These are phyloP conservation scores for Colletotrichum gigasporum DNA, from an alignment of 2,329 filamentous ascomycete species.

Conservation along the genomic window DNA sequence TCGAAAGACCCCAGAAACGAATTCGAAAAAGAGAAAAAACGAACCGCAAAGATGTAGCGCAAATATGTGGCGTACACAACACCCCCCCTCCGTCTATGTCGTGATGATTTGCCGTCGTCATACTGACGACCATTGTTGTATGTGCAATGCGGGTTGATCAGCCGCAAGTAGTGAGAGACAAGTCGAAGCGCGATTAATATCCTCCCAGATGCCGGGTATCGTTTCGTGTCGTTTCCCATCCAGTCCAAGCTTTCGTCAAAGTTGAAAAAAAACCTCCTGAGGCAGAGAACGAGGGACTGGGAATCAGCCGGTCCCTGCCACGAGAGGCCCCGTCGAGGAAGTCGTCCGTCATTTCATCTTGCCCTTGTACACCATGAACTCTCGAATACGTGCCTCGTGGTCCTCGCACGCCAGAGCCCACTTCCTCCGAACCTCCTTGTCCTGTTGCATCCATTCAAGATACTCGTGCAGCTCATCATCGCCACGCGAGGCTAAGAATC, in stretches of 20 bases:
- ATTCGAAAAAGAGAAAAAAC: slow-evolving; percentile 1
- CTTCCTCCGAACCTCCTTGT: slow-evolving; percentile 67
- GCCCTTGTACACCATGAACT: slow-evolving; percentile 61
- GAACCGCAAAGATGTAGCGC: slow-evolving; percentile 16
- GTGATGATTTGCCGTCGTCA: neutral
- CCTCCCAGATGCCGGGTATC: slow-evolving; percentile 29
- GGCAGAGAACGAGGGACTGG: neutral
- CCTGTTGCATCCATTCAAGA: slow-evolving; percentile 68
- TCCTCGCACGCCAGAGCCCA: slow-evolving; percentile 69
- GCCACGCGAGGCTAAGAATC: slow-evolving; percentile 54
- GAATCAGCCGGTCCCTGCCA: neutral
- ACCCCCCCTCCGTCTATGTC: slow-evolving; percentile 2
- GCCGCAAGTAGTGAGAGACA: slow-evolving; percentile 20
- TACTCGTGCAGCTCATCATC: slow-evolving; percentile 66
- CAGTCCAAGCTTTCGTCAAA: slow-evolving; percentile 28
- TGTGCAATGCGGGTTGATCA: slow-evolving; percentile 18
- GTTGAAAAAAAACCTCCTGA: slow-evolving; percentile 1
- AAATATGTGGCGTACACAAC: slow-evolving; percentile 11
- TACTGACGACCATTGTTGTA: slow-evolving; percentile 6
- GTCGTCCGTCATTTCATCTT: slow-evolving; percentile 49
- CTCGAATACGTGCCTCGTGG: slow-evolving; percentile 67
- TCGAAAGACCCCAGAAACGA: neutral
- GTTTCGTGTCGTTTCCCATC: slow-evolving; percentile 26
- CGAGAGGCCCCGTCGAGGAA: neutral
- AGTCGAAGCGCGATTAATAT: slow-evolving; percentile 18